Evolutionary conservation across 1,284 basidiomycete species (phyloP).

Genomic region (Tilletia walkeri): DNA sequence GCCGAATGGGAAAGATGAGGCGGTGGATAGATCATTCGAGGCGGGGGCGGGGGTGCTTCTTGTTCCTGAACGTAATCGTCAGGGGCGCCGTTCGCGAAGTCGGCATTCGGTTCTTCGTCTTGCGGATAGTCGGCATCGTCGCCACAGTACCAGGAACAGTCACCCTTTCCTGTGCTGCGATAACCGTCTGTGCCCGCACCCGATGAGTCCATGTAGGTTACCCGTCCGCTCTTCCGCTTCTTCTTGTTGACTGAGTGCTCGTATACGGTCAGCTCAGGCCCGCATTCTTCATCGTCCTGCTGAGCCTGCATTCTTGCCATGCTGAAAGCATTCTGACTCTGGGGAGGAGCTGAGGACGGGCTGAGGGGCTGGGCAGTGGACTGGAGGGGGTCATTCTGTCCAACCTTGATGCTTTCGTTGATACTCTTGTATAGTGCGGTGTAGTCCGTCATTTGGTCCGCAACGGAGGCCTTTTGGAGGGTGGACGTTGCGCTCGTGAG

Average conservation of each 20-base stretch:
- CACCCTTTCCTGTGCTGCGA: neutral
- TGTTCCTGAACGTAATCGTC: neutral
- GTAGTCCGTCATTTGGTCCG: neutral
- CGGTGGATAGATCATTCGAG: conserved; percentile 5
- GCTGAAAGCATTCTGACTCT: conserved; percentile 1
- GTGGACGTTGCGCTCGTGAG: neutral
- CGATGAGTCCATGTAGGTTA: conserved; percentile 8
- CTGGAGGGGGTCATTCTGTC: neutral
- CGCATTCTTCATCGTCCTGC: conserved; percentile 8
- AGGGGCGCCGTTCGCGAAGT: neutral
- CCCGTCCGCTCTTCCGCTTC: conserved; percentile 39
- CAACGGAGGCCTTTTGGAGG: neutral
- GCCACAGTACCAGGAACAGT: neutral
- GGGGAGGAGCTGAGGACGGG: neutral
- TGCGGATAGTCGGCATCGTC: conserved; percentile 14
- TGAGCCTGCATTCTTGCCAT: conserved; percentile 6
- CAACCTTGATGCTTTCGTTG: neutral
- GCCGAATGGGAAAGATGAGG: conserved; percentile 12
- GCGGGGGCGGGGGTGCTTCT: neutral
- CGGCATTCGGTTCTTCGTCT: neutral
- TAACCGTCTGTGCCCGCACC: conserved; percentile 1
- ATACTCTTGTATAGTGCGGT: neutral
- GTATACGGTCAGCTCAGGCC: conserved; percentile 9
- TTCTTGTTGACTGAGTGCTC: conserved; percentile 41
- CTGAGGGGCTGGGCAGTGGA: no score